A percentile compares a stretch with the other conserved stretches of the same genome.
Conservation (phyloP, 2,329 filamentous ascomycete species). For the Colletotrichum sp. region DNA sequence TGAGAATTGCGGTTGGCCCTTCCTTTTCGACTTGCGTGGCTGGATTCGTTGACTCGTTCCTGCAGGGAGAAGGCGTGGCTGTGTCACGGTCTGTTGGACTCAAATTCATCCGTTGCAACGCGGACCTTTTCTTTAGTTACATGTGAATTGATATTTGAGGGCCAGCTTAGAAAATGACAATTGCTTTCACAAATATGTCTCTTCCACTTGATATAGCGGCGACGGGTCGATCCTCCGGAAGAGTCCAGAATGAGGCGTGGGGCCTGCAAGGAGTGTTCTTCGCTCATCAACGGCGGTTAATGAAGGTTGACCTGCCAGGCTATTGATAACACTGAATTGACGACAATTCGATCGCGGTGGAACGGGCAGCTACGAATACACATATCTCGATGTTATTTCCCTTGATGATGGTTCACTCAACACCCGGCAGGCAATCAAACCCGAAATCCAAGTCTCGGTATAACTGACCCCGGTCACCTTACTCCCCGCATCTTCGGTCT, state of each 20-base stretch:
- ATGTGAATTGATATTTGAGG: not conserved
- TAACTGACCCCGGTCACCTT: not conserved
- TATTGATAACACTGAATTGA: too few species aligned
- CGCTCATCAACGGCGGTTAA: too few species aligned
- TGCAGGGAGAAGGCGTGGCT: fast-evolving
- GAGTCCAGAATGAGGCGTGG: not conserved
- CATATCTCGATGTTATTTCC: too few species aligned
- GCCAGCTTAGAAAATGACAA: not conserved
- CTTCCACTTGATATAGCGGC: not conserved
- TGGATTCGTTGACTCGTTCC: not conserved
- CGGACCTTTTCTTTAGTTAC: too few species aligned
- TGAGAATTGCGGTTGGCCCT: not conserved
- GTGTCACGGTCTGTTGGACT: not conserved
- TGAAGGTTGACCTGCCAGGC: too few species aligned
- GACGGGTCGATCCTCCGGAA: not conserved
- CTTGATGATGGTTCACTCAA: too few species aligned
- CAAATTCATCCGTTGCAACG: too few species aligned
- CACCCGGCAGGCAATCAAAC: not conserved
- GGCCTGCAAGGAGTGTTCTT: too few species aligned
- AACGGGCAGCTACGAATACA: too few species aligned
- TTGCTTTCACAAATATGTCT: too few species aligned
- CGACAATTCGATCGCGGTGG: too few species aligned
- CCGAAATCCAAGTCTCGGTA: not conserved
- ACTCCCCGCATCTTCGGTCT: not conserved
- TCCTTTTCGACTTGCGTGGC: fast-evolving